Percentiles rank a stretch among this genome's conserved stretches.
Evolutionary conservation across 352 stramenopile species (phyloP).

Genomic region (Phytophthora crassamura): DNA sequence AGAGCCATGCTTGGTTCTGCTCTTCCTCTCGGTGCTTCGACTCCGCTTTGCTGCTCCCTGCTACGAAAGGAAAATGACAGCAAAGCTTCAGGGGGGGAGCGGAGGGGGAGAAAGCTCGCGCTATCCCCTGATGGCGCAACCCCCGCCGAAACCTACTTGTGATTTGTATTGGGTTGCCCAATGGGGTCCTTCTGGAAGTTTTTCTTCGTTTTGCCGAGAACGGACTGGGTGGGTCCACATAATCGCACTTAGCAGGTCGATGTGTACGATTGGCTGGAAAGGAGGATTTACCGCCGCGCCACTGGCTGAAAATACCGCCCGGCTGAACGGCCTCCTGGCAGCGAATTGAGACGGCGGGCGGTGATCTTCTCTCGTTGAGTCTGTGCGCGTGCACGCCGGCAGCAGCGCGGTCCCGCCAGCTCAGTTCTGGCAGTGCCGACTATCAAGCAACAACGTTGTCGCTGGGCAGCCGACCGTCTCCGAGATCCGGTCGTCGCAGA

Average conservation of each 20-base stretch:
- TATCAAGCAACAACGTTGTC: too few relatives aligned
- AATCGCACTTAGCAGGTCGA: slow-evolving; percentile 22
- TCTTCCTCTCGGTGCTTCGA: slow-evolving; percentile 22
- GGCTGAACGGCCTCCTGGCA: neutral
- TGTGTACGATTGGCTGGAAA: slow-evolving; percentile 30
- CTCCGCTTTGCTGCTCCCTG: slow-evolving; percentile 43
- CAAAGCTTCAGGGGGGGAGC: slow-evolving; percentile 6
- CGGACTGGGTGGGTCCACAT: slow-evolving; percentile 24
- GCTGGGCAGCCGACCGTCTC: too few relatives aligned
- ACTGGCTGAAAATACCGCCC: slow-evolving; percentile 7
- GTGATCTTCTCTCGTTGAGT: too few relatives aligned
- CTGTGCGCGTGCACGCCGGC: neutral
- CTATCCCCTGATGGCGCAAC: slow-evolving; percentile 24
- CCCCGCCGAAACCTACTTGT: neutral
- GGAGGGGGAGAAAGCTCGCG: slow-evolving; percentile 32
- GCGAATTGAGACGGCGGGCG: too few relatives aligned
- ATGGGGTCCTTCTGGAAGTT: slow-evolving; percentile 50
- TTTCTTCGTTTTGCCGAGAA: slow-evolving; percentile 39
- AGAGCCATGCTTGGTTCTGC: slow-evolving; percentile 77
- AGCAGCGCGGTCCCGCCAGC: neutral
- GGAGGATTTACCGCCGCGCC: too few relatives aligned
- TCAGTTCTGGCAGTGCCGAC: too few relatives aligned
- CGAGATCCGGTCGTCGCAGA: too few relatives aligned
- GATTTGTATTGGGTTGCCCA: slow-evolving; percentile 26
- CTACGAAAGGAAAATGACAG: slow-evolving; percentile 53